Evolutionary conservation across 2,329 filamentous ascomycete species (phyloP), one percentile per base, ranked within the genome.

Genomic region (Talaromyces sp.): DNA sequence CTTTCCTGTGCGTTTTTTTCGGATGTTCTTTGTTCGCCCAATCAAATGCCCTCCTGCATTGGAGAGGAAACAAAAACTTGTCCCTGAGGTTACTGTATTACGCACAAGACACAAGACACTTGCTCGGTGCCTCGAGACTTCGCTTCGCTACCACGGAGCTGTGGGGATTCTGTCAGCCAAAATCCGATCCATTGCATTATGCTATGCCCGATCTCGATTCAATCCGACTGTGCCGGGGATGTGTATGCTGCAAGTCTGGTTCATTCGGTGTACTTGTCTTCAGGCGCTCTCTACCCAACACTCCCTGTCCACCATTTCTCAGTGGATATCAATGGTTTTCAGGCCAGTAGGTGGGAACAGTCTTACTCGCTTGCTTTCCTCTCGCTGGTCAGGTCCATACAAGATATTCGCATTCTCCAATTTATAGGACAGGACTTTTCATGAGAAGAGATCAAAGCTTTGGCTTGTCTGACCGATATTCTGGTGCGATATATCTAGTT

Each of bases 51-150:
- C 85, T 86, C 84, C 83, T 74, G 41, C 16, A 70, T 65, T 66
- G 85, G 85, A 86, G 88, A 86, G 89, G 87, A 92, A 79, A 88
- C 88, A 96, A 96, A 97, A 91, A 94, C 90, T 78, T 86, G 87
- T 96, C 90, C 87, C 80, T 73, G 88, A 89, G 86, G 89, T 87
- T 84, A 87, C 83, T 90, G 90, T 88, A 82, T 79, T 70, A 83
- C 89, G 86, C 69, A 91, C 87, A 66, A 81, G 89, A 92, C 85
- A 87, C 87, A 66, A 81, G 89, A 92, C 85, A 87, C 56, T 59
- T 57, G 57, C 51, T 59, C 49, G 52, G 56, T 46, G 14, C 50
- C 24, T 53, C 49, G 27, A 35, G 24, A 17, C 27, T 30, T 48
- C 27, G 24, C 24, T 27, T 27, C 24, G 24, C 9, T 27, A 27